Percentiles rank a stretch among this genome's conserved stretches.
Conservation (phyloP, 352 stramenopile species). For the Phytopythium litorale region DNA sequence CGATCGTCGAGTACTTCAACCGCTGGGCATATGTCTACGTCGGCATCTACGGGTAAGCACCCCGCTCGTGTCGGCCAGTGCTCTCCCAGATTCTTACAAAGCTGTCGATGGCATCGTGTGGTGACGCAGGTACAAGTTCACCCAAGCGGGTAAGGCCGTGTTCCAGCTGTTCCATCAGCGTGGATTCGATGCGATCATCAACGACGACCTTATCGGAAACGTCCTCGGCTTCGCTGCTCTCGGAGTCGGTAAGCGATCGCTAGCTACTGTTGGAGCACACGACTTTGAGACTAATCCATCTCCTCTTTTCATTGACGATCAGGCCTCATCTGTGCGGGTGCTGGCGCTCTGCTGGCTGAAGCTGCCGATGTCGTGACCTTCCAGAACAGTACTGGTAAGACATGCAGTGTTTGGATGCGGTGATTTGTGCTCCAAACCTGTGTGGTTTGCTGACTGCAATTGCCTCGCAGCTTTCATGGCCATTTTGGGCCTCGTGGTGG, state of each 20-base stretch:
- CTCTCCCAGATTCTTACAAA: not conserved
- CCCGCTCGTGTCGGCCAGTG: not conserved
- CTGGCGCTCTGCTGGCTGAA: slow-evolving; percentile 48
- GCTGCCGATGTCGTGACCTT: slow-evolving; percentile 48
- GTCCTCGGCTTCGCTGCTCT: slow-evolving; percentile 90
- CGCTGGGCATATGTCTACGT: slow-evolving; percentile 95
- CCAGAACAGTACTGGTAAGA: slow-evolving; percentile 60
- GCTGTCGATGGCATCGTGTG: slow-evolving; percentile 14
- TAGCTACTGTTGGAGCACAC: too few species aligned
- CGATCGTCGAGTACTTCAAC: slow-evolving; percentile 92
- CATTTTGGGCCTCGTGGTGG: slow-evolving; percentile 87
- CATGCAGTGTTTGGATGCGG: not conserved
- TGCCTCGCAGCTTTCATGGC: slow-evolving; percentile 44
- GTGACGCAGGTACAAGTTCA: slow-evolving; percentile 88
- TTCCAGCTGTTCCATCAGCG: slow-evolving; percentile 91
- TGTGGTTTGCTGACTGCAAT: not conserved
- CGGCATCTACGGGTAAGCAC: slow-evolving; percentile 72
- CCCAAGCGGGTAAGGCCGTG: slow-evolving; percentile 90
- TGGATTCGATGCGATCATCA: slow-evolving; percentile 96
- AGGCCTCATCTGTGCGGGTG: slow-evolving; percentile 73
- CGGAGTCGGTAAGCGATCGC: slow-evolving; percentile 51
- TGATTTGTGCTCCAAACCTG: too few species aligned
- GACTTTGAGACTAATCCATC: not conserved
- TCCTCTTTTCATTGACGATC: not conserved
- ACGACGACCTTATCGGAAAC: slow-evolving; percentile 93